These are phyloP conservation scores for Helminthosporium solani DNA, from an alignment of 2,329 filamentous ascomycete species.

Conservation along the genomic window DNA sequence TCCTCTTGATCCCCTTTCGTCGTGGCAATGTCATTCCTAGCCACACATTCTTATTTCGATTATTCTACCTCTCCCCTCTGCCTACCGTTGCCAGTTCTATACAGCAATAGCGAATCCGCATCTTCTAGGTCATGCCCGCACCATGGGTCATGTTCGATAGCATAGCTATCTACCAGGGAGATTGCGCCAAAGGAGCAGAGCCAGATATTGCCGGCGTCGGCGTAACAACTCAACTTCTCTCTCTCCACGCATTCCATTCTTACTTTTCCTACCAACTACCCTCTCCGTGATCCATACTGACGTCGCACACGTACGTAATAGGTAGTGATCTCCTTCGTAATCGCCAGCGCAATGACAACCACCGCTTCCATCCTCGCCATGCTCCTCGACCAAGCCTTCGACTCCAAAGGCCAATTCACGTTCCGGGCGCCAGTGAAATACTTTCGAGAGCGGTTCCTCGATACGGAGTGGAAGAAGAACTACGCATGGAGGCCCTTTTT, in stretches of 20 bases:
- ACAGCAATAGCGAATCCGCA: too few relatives aligned
- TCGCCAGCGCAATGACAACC: conserved; percentile 33
- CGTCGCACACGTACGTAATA: background rate
- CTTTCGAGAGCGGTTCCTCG: conserved; percentile 23
- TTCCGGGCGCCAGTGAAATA: conserved; percentile 21
- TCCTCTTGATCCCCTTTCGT: background rate
- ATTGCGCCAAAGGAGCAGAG: conserved; percentile 27
- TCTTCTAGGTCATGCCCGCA: conserved; percentile 20
- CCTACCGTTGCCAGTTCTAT: too few relatives aligned
- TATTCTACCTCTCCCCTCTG: background rate
- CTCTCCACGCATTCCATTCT: too few relatives aligned
- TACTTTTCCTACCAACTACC: too few relatives aligned
- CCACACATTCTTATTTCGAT: background rate
- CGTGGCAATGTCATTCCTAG: background rate
- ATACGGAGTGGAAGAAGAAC: conserved; percentile 32
- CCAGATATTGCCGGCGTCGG: conserved; percentile 35
- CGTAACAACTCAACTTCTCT: conserved; percentile 8
- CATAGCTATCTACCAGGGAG: conserved; percentile 18
- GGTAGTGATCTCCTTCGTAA: conserved; percentile 34
- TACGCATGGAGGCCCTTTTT: conserved; percentile 34
- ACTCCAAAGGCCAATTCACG: conserved; percentile 27
- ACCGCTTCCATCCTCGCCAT: conserved; percentile 33
- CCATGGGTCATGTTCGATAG: conserved; percentile 34
- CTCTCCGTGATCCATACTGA: too few relatives aligned
- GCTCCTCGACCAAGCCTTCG: conserved; percentile 33